phyloP scores from a whole-genome alignment of 306 rosid species.

The Fragaria nilgerrensis region DNA sequence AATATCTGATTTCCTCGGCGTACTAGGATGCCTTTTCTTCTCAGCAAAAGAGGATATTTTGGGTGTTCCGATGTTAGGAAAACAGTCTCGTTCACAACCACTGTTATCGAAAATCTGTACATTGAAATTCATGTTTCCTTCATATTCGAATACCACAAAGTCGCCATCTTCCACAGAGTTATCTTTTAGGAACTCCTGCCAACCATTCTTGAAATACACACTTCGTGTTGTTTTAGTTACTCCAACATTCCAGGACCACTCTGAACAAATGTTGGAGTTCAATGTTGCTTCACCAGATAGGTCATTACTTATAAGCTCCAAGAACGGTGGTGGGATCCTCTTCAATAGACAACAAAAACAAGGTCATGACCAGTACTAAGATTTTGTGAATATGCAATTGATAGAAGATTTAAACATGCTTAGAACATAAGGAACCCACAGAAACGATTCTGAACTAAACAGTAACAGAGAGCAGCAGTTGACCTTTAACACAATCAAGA shows the following conservation, averaged over 20 bases:
- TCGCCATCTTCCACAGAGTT: not conserved
- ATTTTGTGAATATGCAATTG: not conserved
- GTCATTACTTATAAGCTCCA: conserved; percentile 7
- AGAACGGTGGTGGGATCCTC: conserved; percentile 13
- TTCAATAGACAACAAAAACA: not conserved
- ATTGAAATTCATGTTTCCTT: conserved; percentile 10
- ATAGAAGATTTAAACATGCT: not conserved
- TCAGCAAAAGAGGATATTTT: not conserved
- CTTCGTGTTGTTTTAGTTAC: not conserved
- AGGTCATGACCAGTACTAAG: not conserved
- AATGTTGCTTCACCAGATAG: conserved; percentile 7
- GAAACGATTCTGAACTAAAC: not conserved
- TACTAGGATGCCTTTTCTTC: not conserved
- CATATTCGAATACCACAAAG: conserved; percentile 9
- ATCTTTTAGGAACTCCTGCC: conserved; percentile 6
- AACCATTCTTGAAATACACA: conserved; percentile 13
- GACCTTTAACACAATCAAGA: not conserved
- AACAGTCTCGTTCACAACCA: conserved; percentile 2
- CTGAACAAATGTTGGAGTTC: not conserved
- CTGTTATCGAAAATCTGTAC: not conserved
- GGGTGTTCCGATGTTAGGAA: not conserved
- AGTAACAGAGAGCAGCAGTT: not conserved
- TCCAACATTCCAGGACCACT: not conserved
- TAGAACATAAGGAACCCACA: not conserved
- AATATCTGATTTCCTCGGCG: not conserved